Conservation (phyloP, 495 filamentous ascomycete species). For the Parathielavia appendiculata region DNA sequence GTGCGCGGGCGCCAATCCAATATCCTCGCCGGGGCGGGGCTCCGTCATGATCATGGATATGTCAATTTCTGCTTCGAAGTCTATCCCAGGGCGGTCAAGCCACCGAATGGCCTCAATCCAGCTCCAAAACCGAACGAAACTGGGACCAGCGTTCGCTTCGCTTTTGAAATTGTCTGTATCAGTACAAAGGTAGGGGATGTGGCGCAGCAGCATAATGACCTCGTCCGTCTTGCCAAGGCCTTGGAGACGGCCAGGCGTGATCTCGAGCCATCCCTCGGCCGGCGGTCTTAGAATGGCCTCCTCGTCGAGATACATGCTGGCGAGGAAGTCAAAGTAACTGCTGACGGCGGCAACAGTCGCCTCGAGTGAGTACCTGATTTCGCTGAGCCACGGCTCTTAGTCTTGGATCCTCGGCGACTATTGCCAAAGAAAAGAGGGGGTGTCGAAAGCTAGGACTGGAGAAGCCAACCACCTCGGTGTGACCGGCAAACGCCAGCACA, state of each 20-base stretch:
- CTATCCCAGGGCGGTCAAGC: background rate
- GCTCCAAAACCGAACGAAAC: background rate
- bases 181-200: slow-evolving; percentile 20
- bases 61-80: background rate
- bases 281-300: slow-evolving; percentile 19
- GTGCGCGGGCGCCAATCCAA: background rate
- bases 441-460: too few relatives aligned
- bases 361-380: slow-evolving; percentile 22
- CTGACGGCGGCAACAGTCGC: slow-evolving; percentile 13
- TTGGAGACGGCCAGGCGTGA: slow-evolving; percentile 15
- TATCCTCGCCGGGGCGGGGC: too few relatives aligned
- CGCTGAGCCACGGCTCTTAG: background rate
- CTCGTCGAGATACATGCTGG: slow-evolving; percentile 21
- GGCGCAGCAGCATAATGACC: slow-evolving; percentile 21
- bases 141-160: background rate
- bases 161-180: background rate
- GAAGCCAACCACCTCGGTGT: too few relatives aligned
- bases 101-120: background rate
- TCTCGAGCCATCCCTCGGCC: slow-evolving; percentile 25
- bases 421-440: too few relatives aligned
- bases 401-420: too few relatives aligned
- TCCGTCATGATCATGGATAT: background rate
- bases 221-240: slow-evolving; percentile 22
- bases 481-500: too few relatives aligned
- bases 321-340: slow-evolving; percentile 25